Evolutionary conservation across 345 rosid species (phyloP).

Genomic region (Populus simonii): DNA sequence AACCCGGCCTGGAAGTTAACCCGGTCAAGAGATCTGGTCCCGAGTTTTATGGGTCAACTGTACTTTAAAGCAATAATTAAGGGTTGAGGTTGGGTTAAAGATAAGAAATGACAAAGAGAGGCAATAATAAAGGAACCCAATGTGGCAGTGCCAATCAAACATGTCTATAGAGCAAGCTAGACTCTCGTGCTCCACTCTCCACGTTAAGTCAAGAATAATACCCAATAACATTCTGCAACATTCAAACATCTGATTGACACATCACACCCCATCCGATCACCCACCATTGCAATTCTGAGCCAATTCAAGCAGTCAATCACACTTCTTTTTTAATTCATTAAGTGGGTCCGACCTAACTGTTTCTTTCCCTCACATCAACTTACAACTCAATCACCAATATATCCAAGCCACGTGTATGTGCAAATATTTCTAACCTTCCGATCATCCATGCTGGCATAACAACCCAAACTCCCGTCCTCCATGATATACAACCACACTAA

Average conservation of each 20-base stretch:
- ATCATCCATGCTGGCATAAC: slow-evolving; percentile 18
- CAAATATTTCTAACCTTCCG: slow-evolving; percentile 9
- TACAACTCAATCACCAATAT: slow-evolving; percentile 26
- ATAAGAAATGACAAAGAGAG: no score
- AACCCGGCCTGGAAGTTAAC: no score
- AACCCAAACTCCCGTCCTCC: background rate
- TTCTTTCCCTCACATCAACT: slow-evolving; percentile 51
- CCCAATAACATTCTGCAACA: slow-evolving; percentile 30
- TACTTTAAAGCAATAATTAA: no score
- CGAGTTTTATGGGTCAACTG: no score
- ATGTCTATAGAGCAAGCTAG: background rate
- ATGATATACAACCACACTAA: background rate
- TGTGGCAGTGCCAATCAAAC: background rate
- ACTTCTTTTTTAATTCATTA: slow-evolving; percentile 10
- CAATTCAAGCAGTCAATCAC: slow-evolving; percentile 16
- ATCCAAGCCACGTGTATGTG: slow-evolving; percentile 25
- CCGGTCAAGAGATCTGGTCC: no score
- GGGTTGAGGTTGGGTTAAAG: no score
- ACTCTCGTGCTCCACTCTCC: background rate
- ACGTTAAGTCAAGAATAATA: background rate
- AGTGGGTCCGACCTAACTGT: slow-evolving; percentile 20
- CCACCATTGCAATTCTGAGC: slow-evolving; percentile 10
- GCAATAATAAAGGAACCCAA: no score
- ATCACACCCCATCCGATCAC: background rate
- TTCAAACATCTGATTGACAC: background rate